Evolutionary conservation across 192 early-diverging fungal genomes (phyloP), one percentile per base, ranked within the genome.

Genomic region (Rhizoclosmatium globosum): DNA sequence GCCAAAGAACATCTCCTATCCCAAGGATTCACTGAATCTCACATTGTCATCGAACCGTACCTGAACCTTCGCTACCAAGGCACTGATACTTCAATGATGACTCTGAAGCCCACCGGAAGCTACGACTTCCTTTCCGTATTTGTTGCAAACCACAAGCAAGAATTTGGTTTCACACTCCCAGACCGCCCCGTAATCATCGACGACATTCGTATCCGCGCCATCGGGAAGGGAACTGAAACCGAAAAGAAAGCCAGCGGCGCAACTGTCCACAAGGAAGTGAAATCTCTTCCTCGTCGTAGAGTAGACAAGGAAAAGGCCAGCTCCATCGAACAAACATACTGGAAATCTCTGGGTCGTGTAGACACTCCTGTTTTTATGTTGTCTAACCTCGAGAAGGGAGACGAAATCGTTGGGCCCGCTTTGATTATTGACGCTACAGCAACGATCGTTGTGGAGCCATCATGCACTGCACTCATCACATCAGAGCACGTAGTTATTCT

Each of bases 61-160:
- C 81, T 96, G 38, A 97, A 97, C 81, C 82, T 99, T 66, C 93
- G 95, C 50, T 99, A 96, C 80, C 87, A 96, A 44, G 97, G 73
- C 15, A 97, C 97, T 0, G 96, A 98, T 79, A 94, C 93, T 9
- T 90, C 93, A 2, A 82, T 99, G 57, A 98, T 98, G 96, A 96
- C 94, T 0, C 83, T 91, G 13, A 88, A 95, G 82, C 89, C 94
- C 0, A 38, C 66, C 2, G 83, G 82, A 69, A 66, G 67, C 39
- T 94, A 91, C 92, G 88, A 93, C 79, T 95, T 94, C 71, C 83
- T 77, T 13, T 62, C 45, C 0, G 82, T 86, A 0, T 99, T 98
- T 84, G 86, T 91, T 19, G 76, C 84, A 44, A 84, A 92, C 74
- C 94, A 99, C 83, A 81, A 89, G 68, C 91, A 91, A 21, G 98